phyloP scores from a whole-genome alignment of 2,329 filamentous ascomycete species.

The Arthrinium puccinioides region DNA sequence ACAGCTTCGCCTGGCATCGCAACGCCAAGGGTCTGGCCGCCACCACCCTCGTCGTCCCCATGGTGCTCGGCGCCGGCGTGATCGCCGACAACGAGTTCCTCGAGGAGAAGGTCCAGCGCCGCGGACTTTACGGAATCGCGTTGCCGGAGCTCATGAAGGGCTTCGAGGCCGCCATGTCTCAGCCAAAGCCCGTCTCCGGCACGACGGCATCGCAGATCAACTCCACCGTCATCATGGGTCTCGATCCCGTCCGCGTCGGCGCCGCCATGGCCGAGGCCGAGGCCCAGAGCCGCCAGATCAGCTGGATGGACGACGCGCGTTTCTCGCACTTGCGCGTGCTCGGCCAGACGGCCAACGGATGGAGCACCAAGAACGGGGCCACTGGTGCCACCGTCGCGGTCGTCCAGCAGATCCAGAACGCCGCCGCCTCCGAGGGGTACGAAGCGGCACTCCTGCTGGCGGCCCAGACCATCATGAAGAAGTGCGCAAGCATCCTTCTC shows the following conservation, averaged over 20 bases:
- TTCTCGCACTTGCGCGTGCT: slow-evolving; percentile 14
- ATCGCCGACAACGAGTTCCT: slow-evolving; percentile 13
- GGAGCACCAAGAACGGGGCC: too few species aligned
- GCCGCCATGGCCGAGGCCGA: slow-evolving; percentile 8
- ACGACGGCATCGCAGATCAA: too few species aligned
- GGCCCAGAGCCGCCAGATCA: slow-evolving; percentile 9
- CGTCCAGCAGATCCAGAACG: too few species aligned
- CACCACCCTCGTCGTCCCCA: slow-evolving; percentile 11
- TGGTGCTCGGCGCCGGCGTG: slow-evolving; percentile 13
- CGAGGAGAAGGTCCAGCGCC: slow-evolving; percentile 14
- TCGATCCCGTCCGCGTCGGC: slow-evolving; percentile 12
- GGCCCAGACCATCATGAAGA: too few species aligned
- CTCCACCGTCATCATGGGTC: too few species aligned
- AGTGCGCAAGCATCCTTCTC: slow-evolving; percentile 15
- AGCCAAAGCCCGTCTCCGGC: too few species aligned
- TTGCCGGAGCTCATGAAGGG: slow-evolving; percentile 16
- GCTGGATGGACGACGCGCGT: slow-evolving; percentile 19
- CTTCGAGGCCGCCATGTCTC: slow-evolving; percentile 20
- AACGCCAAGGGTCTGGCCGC: slow-evolving; percentile 1
- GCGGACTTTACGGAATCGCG: slow-evolving; percentile 20
- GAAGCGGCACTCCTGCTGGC: too few species aligned
- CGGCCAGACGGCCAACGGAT: too few species aligned
- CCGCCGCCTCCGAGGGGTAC: too few species aligned
- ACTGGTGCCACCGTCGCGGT: too few species aligned
- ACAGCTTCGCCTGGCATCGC: slow-evolving; percentile 11